Evolutionary conservation across 768 basidiomycete species (phyloP), one percentile per base, ranked within the genome.

Genomic region (Leccinum longicurvipes): DNA sequence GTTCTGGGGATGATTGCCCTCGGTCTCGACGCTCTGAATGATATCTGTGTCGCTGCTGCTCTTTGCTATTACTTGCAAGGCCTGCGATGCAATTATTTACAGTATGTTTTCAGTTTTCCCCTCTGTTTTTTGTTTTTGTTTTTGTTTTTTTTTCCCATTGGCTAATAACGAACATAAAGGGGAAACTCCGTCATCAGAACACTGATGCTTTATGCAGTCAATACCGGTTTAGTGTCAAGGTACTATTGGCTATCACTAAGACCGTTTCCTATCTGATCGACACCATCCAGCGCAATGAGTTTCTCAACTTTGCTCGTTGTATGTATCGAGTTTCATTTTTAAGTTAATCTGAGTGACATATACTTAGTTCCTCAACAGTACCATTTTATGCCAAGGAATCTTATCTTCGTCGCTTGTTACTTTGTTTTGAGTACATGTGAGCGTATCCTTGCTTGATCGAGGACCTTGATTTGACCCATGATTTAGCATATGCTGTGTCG

Each of bases 391-490:
- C 76, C 81, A 0, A 57, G 53, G 14, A 86, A 84, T 60, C 75
- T 89, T 48, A 78, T 84, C 51, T 89, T 84, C 64, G 74, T 81
- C 36, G 77, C 78, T 9, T 76, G 77, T 47, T 88, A 86, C 65
- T 86, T 89, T 57, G 76, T 83, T 49, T 67, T 87, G 32, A 83
- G 81, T 67, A 89, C 88, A 73, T 61, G 86, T 86, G 64, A 60
- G 84, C 68, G 25, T 3, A 36, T 24, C 24, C 6, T 46, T 32
- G n/a, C 44, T n/a, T 15, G 19, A 44, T 17, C 42, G n/a, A 7
- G 24, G 24, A 17, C 58, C 15, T 27, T 41, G 34, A 47, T 51
- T 47, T 57, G 47, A 45, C 49, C 27, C 47, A 27, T 55, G 11
- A 27, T 47, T 29, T 53, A 84, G 83, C 85, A n/a, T 84, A 86